Conservation (phyloP, 305 asterid species). For the Coffea humblotiana region DNA sequence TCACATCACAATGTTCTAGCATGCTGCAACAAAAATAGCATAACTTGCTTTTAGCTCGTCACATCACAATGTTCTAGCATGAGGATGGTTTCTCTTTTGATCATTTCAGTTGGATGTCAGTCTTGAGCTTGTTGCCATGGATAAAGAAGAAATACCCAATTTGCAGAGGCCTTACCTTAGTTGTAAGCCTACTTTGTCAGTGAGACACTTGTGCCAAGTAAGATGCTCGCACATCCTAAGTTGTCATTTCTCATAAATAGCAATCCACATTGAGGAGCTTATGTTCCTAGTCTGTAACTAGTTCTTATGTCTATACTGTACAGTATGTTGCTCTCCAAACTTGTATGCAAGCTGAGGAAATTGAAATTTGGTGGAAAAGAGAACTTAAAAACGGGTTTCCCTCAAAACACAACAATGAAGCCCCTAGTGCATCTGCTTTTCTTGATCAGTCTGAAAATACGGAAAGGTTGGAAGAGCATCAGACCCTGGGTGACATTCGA, state of each 20-base stretch:
- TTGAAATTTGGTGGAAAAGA: slow-evolving; percentile 64
- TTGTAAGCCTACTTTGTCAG: slow-evolving; percentile 64
- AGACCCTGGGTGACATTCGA: slow-evolving; percentile 71
- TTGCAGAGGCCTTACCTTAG: slow-evolving; percentile 80
- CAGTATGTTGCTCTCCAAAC: slow-evolving; percentile 92
- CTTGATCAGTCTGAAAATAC: slow-evolving; percentile 42
- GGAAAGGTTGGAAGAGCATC: slow-evolving; percentile 58
- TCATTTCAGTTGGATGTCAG: slow-evolving; percentile 54
- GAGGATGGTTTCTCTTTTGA: not conserved
- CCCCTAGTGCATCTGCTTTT: slow-evolving; percentile 17
- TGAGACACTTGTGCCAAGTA: slow-evolving; percentile 64
- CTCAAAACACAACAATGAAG: slow-evolving; percentile 30
- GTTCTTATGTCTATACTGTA: slow-evolving; percentile 27
- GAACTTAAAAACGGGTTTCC: slow-evolving; percentile 37
- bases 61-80: not conserved
- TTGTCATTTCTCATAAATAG: slow-evolving; percentile 22
- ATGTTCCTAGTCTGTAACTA: not conserved
- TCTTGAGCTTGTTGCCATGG: slow-evolving; percentile 68
- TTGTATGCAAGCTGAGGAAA: slow-evolving; percentile 58
- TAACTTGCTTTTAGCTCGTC: not conserved
- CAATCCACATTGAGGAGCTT: not conserved
- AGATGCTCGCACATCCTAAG: slow-evolving; percentile 13
- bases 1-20: not conserved
- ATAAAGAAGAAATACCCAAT: slow-evolving; percentile 71
- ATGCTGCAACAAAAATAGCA: not conserved